Evolutionary conservation across 106 monocot species (phyloP).

Genomic region (Dioscorea alata): DNA sequence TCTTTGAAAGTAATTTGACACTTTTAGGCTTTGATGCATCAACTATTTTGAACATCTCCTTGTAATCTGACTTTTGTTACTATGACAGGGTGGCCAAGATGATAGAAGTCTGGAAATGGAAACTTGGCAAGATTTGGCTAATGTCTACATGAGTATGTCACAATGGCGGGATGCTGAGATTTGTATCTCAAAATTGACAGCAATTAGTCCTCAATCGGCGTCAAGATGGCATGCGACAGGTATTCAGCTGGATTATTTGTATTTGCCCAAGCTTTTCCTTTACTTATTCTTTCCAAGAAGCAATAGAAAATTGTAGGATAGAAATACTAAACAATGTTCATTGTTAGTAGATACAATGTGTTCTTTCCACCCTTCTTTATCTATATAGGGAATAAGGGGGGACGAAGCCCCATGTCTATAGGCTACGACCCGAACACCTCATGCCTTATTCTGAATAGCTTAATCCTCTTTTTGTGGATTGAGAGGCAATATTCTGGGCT

Average conservation of each 20-base stretch:
- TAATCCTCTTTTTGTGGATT: no score
- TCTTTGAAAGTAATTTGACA: conserved; percentile 37
- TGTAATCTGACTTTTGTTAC: background rate
- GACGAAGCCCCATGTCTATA: no score
- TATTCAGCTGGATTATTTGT: conserved; percentile 7
- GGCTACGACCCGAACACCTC: no score
- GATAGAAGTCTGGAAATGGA: conserved; percentile 58
- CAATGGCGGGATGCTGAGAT: conserved; percentile 75
- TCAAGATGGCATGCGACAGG: conserved; percentile 70
- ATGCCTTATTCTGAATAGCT: no score
- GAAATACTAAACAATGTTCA: no score
- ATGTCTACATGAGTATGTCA: conserved; percentile 55
- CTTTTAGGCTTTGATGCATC: background rate
- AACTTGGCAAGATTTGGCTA: conserved; percentile 82
- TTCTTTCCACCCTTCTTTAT: no score
- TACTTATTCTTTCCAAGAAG: background rate
- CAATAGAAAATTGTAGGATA: background rate
- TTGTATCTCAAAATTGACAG: conserved; percentile 65
- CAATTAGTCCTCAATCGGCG: conserved; percentile 53
- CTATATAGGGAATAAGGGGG: no score
- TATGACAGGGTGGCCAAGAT: background rate
- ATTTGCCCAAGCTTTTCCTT: background rate
- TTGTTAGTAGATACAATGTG: no score
- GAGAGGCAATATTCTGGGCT: no score
- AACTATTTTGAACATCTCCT: background rate